Conservation (phyloP, 768 basidiomycete species). For the Lentinula detonsa region DNA sequence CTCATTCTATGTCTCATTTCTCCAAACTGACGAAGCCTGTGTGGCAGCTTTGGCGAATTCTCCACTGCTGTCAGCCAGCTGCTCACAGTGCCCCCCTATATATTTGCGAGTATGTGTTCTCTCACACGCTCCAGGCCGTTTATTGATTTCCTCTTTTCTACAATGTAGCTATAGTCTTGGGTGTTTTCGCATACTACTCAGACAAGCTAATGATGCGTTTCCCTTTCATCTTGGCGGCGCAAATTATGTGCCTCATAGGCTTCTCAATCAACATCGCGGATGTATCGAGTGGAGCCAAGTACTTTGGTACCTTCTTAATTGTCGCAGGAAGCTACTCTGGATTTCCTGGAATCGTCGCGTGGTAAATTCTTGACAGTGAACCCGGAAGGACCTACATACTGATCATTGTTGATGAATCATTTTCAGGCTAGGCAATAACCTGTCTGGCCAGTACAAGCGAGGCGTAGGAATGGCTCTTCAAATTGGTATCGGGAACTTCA, state of each 20-base stretch:
- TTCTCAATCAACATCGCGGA: slow-evolving; percentile 60
- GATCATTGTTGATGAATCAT: background rate
- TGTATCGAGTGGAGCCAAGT: slow-evolving; percentile 28
- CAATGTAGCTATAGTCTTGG: slow-evolving; percentile 43
- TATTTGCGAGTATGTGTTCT: slow-evolving; percentile 47
- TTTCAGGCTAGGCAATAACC: slow-evolving; percentile 57
- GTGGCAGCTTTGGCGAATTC: slow-evolving; percentile 47
- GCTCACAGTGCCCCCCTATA: slow-evolving; percentile 63
- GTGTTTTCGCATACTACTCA: slow-evolving; percentile 49
- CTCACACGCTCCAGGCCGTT: background rate
- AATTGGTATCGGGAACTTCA: slow-evolving; percentile 63
- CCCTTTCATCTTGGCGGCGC: slow-evolving; percentile 51
- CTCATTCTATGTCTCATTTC: background rate
- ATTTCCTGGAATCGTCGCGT: slow-evolving; percentile 56
- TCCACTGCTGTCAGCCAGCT: slow-evolving; percentile 51
- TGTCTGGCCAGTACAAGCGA: slow-evolving; percentile 66
- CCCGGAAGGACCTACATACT: slow-evolving; percentile 6
- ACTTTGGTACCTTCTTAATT: slow-evolving; percentile 46
- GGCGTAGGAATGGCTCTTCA: slow-evolving; percentile 63
- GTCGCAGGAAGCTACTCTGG: slow-evolving; percentile 58
- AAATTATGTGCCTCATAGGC: slow-evolving; percentile 46
- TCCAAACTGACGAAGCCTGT: background rate
- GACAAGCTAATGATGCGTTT: slow-evolving; percentile 50
- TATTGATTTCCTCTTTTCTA: background rate
- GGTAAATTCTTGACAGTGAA: slow-evolving; percentile 27